Base-by-base conservation (phyloP, 495 filamentous ascomycete species). In the Amphirosellinia nigrospora region DNA sequence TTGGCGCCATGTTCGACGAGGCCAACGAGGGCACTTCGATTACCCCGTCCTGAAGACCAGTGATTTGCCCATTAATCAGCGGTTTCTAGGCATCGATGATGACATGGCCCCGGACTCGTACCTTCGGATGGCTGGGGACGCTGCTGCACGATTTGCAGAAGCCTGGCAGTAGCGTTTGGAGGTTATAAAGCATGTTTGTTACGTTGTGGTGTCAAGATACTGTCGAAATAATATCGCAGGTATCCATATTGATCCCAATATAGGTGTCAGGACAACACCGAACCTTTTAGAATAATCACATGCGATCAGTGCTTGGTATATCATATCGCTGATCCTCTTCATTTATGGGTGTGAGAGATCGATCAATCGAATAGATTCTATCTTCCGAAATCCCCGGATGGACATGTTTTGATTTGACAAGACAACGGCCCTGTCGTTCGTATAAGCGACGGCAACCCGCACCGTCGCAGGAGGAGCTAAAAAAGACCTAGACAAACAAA, bases 1-100 rank as follows among this genome's bases (percentile, higher is more conserved):
- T 79, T 50, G 74, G 74, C 15, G 75, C 77, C n/a, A 79, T 79
- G 77, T 79, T 79, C 61, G 77, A 79, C 58, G 77, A 79, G 36
- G 68, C 73, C 30, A 77, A 77, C 39, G 77, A 79, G 62, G 75
- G 75, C 34, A 78, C 75, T 28, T 64, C 71, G 3, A 75, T 72
- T 65, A 66, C 45, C 75, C 75, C 4, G 55, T 74, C 19, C 60
- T 79, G 16, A 74, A 62, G 50, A 72, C 64, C 0, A 58, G 39
- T 4, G 73, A 78, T 48, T 60, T 79, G 4, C 77, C 77, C 30
- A 72, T 67, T 2, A 78, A 79, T 43, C 75, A 77, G 21, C 71
- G 70, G 43, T 79, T 79, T 46, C 61, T 79, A 10, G 77, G 77
- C 38, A 72, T 77, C 45, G 77, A 79, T 48, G 69, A 79, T 68